These are phyloP conservation scores for Pseudocercospora fijiensis DNA, from an alignment of 2,329 filamentous ascomycete genomes.

Conservation along the genomic window DNA sequence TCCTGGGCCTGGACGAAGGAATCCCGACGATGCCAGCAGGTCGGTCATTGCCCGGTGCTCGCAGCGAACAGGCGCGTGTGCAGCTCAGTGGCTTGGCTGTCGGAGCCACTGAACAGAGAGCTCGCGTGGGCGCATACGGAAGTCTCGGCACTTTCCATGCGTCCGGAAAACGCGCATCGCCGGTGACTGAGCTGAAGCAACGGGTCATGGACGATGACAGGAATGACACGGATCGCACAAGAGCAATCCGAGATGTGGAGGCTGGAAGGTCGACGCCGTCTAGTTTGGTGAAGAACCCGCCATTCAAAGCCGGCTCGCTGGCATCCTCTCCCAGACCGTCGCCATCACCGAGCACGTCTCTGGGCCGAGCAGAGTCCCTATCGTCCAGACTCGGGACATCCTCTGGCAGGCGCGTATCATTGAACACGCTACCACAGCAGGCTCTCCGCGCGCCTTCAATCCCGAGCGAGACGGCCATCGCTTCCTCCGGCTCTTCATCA, in stretches of 20 bases:
- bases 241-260: slow-evolving; percentile 3
- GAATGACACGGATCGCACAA: slow-evolving; percentile 16
- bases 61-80: slow-evolving; percentile 46
- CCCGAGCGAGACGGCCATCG: slow-evolving; percentile 59
- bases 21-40: slow-evolving; percentile 26
- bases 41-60: slow-evolving; percentile 40
- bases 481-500: slow-evolving; percentile 69
- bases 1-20: slow-evolving; percentile 81
- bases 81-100: slow-evolving; percentile 30
- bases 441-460: slow-evolving; percentile 67
- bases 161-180: slow-evolving; percentile 33
- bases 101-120: slow-evolving; percentile 18
- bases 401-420: slow-evolving; percentile 61
- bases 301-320: slow-evolving; percentile 94
- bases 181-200: slow-evolving; percentile 33
- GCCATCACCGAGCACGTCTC: slow-evolving; percentile 54
- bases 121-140: slow-evolving; percentile 34
- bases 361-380: slow-evolving; percentile 20
- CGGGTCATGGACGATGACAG: slow-evolving; percentile 28
- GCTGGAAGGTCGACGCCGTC: slow-evolving; percentile 34
- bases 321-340: slow-evolving; percentile 48
- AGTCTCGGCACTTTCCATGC: slow-evolving; percentile 38
- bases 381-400: slow-evolving; percentile 24
- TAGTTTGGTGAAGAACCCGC: slow-evolving; percentile 87
- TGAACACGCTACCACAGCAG: slow-evolving; percentile 73